Conservation (phyloP, 805 yeast species). For the Ogataea pignaliae region DNA sequence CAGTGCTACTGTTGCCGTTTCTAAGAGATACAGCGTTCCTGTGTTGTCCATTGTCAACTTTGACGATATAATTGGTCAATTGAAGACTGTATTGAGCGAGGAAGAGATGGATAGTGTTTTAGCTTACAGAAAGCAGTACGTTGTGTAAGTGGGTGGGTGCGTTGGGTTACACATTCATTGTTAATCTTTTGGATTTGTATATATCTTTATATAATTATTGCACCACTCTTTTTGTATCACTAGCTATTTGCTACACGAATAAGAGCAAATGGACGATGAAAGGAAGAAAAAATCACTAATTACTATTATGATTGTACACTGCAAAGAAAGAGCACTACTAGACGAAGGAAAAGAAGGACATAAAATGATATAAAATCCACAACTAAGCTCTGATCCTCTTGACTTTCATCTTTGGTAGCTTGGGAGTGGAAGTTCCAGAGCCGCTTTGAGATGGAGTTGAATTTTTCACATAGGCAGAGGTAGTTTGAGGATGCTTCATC, state of each 20-base stretch:
- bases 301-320: too few species aligned
- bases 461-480: slow-evolving; percentile 54
- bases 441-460: slow-evolving; percentile 35
- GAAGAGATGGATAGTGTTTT: slow-evolving; percentile 56
- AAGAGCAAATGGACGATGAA: too few species aligned
- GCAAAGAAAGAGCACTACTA: slow-evolving; percentile 1
- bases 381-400: slow-evolving; percentile 47
- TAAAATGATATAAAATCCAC: too few species aligned
- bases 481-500: slow-evolving; percentile 81
- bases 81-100: slow-evolving; percentile 48
- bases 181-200: too few species aligned
- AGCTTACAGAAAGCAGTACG: slow-evolving; percentile 50
- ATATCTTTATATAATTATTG: background rate
- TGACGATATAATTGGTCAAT: slow-evolving; percentile 64
- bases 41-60: slow-evolving; percentile 77
- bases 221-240: too few species aligned
- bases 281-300: too few species aligned
- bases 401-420: slow-evolving; percentile 52
- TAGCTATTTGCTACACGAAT: too few species aligned
- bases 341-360: background rate
- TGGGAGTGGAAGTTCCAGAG: slow-evolving; percentile 24
- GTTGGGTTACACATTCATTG: too few species aligned
- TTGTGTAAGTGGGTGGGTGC: slow-evolving; percentile 25
- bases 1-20: slow-evolving; percentile 80
- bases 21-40: slow-evolving; percentile 70